Evolutionary conservation across 805 yeast species (phyloP), one percentile per base, ranked within the genome.

Genomic region (Wickerhamomyces rabaulensis): DNA sequence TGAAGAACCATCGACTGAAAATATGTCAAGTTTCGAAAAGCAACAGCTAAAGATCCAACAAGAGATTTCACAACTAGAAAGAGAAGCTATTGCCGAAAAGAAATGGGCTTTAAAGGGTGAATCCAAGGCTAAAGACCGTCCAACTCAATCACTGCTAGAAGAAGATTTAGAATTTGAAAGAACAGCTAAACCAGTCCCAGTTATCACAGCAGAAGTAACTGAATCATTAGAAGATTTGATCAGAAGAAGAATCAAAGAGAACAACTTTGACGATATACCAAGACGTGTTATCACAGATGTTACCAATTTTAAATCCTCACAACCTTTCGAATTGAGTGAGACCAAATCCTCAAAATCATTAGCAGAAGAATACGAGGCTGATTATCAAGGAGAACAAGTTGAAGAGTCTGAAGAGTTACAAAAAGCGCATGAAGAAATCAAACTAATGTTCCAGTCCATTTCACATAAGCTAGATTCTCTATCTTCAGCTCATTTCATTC

Each of bases 41-140:
- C 95, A 89, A 63, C 97, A 92, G 65, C 71, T 73, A 44, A 79
- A 79, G 49, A 71, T 94, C 22, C 87, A 83, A 57, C 74, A 76
- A 31, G 95, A 94, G 65, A 94, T 94, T 50, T 77, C 77, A 31
- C 74, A 77, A 55, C 71, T 91, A 42, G 99, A 92, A 67, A 79
- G 81, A 40, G 97, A 91, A 63, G 83, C 94, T 16, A 82, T 92
- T 26, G 94, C 91, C 4, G 92, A 85, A 48, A 92, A 94, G 69
- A 82, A 81, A 58, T 92, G 99, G 99, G 81, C 96, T 8, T 75
- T 92, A 79, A 85, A 82, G 57, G 99, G 99, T 67, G 99, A 94
- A 67, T 90, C 88, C 2, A 76, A 78, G 48, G 87, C 90, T 2
- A 80, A 76, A 51, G 85, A 84, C 54, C 76, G 99, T 61, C 96